phyloP scores from a whole-genome alignment of 129 eudicot genomes.

The Flaveria bidentis region DNA sequence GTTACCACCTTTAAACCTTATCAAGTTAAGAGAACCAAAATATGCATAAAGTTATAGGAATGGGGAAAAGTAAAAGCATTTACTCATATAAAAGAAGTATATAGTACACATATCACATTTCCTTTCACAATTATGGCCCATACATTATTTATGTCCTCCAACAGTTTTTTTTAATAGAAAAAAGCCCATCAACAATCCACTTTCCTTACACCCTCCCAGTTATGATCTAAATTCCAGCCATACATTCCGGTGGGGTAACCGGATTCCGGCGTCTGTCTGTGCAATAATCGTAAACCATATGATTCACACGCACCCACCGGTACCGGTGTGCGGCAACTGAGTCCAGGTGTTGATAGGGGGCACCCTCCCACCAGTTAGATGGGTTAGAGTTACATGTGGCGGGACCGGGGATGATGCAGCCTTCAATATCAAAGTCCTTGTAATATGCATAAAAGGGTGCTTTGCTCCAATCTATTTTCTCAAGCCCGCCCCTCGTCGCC shows the following conservation, averaged over 20 bases:
- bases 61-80: conserved; percentile 40
- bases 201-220: conserved; percentile 17
- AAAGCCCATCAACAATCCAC: conserved; percentile 18
- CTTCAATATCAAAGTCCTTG: conserved; percentile 93
- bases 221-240: conserved; percentile 57
- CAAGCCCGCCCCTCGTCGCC: conserved; percentile 96
- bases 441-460: conserved; percentile 92
- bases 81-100: conserved; percentile 31
- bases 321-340: conserved; percentile 54
- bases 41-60: conserved; percentile 35
- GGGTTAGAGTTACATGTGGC: conserved; percentile 54
- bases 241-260: conserved; percentile 74
- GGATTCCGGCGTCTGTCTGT: conserved; percentile 73
- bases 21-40: conserved; percentile 26
- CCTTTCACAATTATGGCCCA: conserved; percentile 36
- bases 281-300: conserved; percentile 95
- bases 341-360: conserved; percentile 58
- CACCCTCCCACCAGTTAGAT: conserved; percentile 88
- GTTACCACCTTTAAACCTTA: conserved; percentile 6
- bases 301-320: conserved; percentile 84
- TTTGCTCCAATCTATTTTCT: conserved; percentile 90
- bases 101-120: conserved; percentile 30
- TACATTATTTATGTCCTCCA: conserved; percentile 31
- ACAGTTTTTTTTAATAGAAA: conserved; percentile 4
- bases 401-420: conserved; percentile 80